Base-by-base conservation (phyloP, 495 filamentous ascomycete species). In the Penicillium waksmanii region DNA sequence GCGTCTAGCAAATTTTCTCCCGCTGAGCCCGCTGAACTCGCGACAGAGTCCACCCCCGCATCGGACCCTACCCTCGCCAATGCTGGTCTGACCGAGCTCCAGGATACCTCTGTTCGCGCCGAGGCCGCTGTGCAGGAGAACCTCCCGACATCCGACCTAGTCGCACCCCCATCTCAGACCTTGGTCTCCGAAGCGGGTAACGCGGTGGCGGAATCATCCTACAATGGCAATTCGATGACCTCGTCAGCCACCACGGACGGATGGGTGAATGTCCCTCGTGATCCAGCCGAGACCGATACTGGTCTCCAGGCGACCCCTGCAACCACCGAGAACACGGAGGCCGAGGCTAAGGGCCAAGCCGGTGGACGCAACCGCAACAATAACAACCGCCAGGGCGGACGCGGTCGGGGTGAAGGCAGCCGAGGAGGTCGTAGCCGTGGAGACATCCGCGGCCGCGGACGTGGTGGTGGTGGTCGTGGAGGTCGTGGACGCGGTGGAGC, bases 41-140 rank as follows among this genome's bases (percentile, higher is more conserved):
- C 68, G 47, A 51, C 65, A 9, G 77, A 80, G 31, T 56, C 69
- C 34, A 56, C 68, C 3, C 75, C 83, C 12, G 70, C 77, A 35
- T 85, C 89, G 38, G 92, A 97, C 66, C 90, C 89, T 19, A 94
- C 92, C 2, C 65, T 91, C 57, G 87, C 83, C 57, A 84, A 94
- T 67, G 93, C 91, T 34, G 85, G 85, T 43, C 76, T 90, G 40
- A 94, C 90, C 46, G 92, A 96, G 73, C 80, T 89, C 35, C 77
- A 87, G 49, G 74, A 80, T 54, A 48, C 75, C 44, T 62, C 72
- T 17, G 53, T 74, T 58, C 56, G 38, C 43, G 53, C 60, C 27
- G 58, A 63, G 19, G 55, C 67, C 44, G 57, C 53, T 25, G 65
- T 59, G 5, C 11, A 66, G 19, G 42, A 53, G 12, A 33, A 60